Evolutionary conservation across 78 protist genomes (phyloP).

Genomic region (Pelomyxa schiedti): DNA sequence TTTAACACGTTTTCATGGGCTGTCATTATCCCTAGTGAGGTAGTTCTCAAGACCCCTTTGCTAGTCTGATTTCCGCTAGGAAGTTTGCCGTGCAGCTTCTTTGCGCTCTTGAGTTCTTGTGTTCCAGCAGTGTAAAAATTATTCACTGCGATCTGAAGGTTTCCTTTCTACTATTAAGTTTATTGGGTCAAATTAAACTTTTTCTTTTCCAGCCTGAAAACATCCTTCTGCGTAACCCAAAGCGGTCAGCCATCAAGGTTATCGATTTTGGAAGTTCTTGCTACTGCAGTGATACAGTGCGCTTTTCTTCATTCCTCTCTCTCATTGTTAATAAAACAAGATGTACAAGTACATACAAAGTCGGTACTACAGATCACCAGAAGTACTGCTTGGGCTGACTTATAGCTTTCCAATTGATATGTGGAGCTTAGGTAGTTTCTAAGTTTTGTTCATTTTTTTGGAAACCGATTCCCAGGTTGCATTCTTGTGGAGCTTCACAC

Average conservation of each 20-base stretch:
- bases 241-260: slow-evolving; percentile 67
- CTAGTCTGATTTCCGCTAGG: too few relatives aligned
- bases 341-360: slow-evolving; percentile 81
- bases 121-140: slow-evolving; percentile 39
- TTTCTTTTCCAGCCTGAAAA: too few relatives aligned
- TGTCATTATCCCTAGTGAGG: slow-evolving; percentile 72
- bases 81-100: slow-evolving; percentile 81
- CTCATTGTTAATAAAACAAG: neutral
- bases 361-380: slow-evolving; percentile 91
- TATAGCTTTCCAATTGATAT: slow-evolving; percentile 72
- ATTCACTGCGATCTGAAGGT: slow-evolving; percentile 95
- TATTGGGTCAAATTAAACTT: too few relatives aligned
- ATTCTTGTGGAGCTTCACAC: slow-evolving; percentile 89
- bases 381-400: slow-evolving; percentile 67
- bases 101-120: slow-evolving; percentile 47
- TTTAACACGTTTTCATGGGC: slow-evolving; percentile 67
- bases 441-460: too few relatives aligned
- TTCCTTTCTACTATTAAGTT: too few relatives aligned
- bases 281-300: slow-evolving; percentile 32
- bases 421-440: slow-evolving; percentile 88
- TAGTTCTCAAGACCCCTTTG: too few relatives aligned
- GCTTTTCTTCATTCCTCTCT: neutral
- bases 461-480: too few relatives aligned
- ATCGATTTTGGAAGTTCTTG: slow-evolving; percentile 90
- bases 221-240: slow-evolving; percentile 59